phyloP scores from a whole-genome alignment of 768 basidiomycete genomes.

The Pulveroboletus sp. region DNA sequence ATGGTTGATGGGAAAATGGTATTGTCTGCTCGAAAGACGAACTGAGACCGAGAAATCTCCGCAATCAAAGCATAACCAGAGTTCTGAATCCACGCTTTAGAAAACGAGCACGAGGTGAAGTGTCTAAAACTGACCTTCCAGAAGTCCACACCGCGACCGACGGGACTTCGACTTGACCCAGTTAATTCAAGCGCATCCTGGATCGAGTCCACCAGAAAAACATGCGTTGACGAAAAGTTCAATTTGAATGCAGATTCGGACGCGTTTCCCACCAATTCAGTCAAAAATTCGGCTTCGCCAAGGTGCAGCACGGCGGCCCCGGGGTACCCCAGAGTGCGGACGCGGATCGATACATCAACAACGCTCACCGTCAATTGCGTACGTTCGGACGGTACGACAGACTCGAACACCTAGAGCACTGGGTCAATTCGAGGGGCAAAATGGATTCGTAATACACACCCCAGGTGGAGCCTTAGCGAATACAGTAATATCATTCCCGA shows the following conservation, averaged over 20 bases:
- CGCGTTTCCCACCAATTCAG: slow-evolving; percentile 68
- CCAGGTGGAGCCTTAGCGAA: slow-evolving; percentile 86
- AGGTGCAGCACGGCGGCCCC: slow-evolving; percentile 68
- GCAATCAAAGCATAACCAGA: slow-evolving; percentile 67
- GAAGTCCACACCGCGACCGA: slow-evolving; percentile 37
- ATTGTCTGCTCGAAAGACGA: slow-evolving; percentile 35
- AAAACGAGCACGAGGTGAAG: neutral
- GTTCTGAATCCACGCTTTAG: slow-evolving; percentile 34
- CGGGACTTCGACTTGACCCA: slow-evolving; percentile 17
- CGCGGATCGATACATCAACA: slow-evolving; percentile 60
- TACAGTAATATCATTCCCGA: slow-evolving; percentile 53
- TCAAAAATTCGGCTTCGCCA: slow-evolving; percentile 63
- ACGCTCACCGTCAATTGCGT: slow-evolving; percentile 68
- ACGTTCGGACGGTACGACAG: slow-evolving; percentile 86
- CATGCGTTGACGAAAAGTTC: slow-evolving; percentile 42
- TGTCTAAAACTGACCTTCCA: slow-evolving; percentile 62
- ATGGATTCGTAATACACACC: slow-evolving; percentile 44
- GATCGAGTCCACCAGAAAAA: slow-evolving; percentile 58
- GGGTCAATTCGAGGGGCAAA: neutral
- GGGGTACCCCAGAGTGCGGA: slow-evolving; percentile 51
- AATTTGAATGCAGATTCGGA: slow-evolving; percentile 51
- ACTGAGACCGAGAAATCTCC: slow-evolving; percentile 51
- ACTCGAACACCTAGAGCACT: slow-evolving; percentile 71
- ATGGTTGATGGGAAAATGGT: slow-evolving; percentile 33
- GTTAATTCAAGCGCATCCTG: slow-evolving; percentile 23